Evolutionary conservation across 805 yeast species (phyloP).

Genomic region (Kodamaea kaohsiungensis): DNA sequence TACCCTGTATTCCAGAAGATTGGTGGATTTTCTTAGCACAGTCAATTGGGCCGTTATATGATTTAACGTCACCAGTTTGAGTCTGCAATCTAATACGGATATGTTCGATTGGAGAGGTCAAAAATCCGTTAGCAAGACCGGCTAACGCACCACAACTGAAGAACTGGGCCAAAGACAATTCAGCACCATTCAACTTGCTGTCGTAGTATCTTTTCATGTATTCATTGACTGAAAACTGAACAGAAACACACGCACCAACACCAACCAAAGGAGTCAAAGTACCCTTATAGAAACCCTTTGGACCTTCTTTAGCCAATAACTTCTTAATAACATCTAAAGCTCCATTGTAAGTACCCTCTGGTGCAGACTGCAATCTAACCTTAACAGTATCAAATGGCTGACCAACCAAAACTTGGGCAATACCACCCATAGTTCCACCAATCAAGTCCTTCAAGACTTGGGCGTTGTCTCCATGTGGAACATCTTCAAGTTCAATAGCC

Average conservation of each 20-base stretch:
- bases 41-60: constrained; percentile 72
- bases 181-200: constrained; percentile 43
- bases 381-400: constrained; percentile 97
- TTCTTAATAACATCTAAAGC: constrained; percentile 76
- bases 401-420: constrained; percentile 92
- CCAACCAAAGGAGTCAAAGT: constrained; percentile 49
- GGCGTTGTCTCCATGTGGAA: constrained; percentile 33
- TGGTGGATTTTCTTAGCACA: constrained; percentile 59
- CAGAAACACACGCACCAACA: constrained; percentile 95
- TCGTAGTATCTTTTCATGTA: constrained; percentile 82
- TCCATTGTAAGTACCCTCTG: constrained; percentile 71
- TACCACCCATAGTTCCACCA: constrained; percentile 94
- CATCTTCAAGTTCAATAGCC: constrained; percentile 48
- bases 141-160: constrained; percentile 88
- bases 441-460: constrained; percentile 73
- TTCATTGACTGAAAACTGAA: constrained; percentile 94
- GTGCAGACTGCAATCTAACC: constrained; percentile 87
- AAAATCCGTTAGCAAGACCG: constrained; percentile 83
- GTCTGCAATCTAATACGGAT: constrained; percentile 93
- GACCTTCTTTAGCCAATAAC: constrained; percentile 51
- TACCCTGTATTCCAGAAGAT: constrained; percentile 56
- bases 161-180: constrained; percentile 62
- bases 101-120: constrained; percentile 95
- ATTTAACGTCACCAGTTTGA: constrained; percentile 57
- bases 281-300: constrained; percentile 45